These are phyloP conservation scores for Russula compacta DNA, from an alignment of 768 basidiomycete genomes.

Conservation along the genomic window DNA sequence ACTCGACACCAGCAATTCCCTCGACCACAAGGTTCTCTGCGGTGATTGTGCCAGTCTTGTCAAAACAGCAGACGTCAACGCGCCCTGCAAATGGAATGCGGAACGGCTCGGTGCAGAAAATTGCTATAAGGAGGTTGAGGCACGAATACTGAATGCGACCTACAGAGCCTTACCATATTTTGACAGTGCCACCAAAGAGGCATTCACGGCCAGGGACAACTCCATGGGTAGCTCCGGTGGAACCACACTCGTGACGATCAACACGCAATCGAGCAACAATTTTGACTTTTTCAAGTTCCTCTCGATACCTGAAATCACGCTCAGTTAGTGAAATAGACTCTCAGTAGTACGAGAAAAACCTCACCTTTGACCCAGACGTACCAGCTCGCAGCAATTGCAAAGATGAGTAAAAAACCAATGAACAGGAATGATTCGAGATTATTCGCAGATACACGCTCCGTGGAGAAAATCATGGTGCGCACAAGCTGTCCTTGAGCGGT, in stretches of 20 bases:
- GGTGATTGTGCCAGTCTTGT: conserved; percentile 98
- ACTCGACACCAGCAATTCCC: conserved; percentile 89
- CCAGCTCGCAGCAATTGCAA: conserved; percentile 95
- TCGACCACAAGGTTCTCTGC: conserved; percentile 92
- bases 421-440: conserved; percentile 94
- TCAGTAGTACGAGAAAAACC: conserved; percentile 18
- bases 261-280: conserved; percentile 85
- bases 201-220: conserved; percentile 90
- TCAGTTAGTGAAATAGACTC: not conserved
- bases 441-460: conserved; percentile 93
- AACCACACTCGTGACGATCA: conserved; percentile 96
- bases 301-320: conserved; percentile 58
- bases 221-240: conserved; percentile 99
- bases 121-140: conserved; percentile 45
- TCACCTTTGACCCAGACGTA: conserved; percentile 96
- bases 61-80: conserved; percentile 97
- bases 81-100: conserved; percentile 92
- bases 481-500: conserved; percentile 97
- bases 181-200: conserved; percentile 83
- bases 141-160: not conserved
- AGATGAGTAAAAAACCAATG: conserved; percentile 95
- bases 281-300: conserved; percentile 91
- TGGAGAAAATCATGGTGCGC: conserved; percentile 97
- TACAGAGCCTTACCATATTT: conserved; percentile 62
- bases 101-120: conserved; percentile 99